Conservation (phyloP, 2,329 filamentous ascomycete genomes). For the Ceratocystis ficicola region DNA sequence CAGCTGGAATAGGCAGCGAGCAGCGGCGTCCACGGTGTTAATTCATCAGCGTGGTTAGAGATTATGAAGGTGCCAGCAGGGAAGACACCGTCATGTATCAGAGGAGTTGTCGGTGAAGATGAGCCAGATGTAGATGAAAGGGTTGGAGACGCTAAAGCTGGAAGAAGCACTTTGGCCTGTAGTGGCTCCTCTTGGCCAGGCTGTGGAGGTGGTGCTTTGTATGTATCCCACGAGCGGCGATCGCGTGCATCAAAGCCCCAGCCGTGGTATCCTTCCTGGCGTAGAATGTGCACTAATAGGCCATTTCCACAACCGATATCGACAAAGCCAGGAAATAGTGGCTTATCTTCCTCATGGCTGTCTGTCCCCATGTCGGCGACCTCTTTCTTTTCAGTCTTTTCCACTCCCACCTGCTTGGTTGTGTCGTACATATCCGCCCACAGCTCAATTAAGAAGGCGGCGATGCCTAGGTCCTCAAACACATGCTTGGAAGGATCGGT, state of each 20-base stretch:
- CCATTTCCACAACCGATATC: slow-evolving; percentile 96
- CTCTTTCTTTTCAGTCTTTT: background rate
- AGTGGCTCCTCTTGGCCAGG: slow-evolving; percentile 27
- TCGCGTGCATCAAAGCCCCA: slow-evolving; percentile 86
- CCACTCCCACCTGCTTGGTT: background rate
- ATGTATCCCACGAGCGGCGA: slow-evolving; percentile 73
- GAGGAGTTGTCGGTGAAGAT: slow-evolving; percentile 13
- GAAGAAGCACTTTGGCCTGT: slow-evolving; percentile 39
- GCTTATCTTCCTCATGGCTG: background rate
- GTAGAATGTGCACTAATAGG: slow-evolving; percentile 70
- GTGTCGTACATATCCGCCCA: slow-evolving; percentile 72
- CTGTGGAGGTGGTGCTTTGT: slow-evolving; percentile 33
- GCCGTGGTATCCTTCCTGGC: slow-evolving; percentile 66
- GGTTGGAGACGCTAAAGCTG: slow-evolving; percentile 31
- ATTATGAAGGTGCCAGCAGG: slow-evolving; percentile 72
- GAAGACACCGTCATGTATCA: slow-evolving; percentile 53
- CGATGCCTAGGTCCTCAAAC: slow-evolving; percentile 85
- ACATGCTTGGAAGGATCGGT: slow-evolving; percentile 87
- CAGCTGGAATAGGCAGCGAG: slow-evolving; percentile 63
- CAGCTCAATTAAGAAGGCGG: slow-evolving; percentile 82
- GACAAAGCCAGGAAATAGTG: slow-evolving; percentile 71
- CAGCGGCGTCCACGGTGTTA: slow-evolving; percentile 91
- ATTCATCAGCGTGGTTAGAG: slow-evolving; percentile 91
- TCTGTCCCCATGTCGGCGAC: slow-evolving; percentile 23
- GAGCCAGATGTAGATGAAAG: background rate